Percentiles rank a stretch among this genome's conserved stretches.
Evolutionary conservation across 371 early-diverging fungal genomes (phyloP).

Genomic region (Mucor saturninus): DNA sequence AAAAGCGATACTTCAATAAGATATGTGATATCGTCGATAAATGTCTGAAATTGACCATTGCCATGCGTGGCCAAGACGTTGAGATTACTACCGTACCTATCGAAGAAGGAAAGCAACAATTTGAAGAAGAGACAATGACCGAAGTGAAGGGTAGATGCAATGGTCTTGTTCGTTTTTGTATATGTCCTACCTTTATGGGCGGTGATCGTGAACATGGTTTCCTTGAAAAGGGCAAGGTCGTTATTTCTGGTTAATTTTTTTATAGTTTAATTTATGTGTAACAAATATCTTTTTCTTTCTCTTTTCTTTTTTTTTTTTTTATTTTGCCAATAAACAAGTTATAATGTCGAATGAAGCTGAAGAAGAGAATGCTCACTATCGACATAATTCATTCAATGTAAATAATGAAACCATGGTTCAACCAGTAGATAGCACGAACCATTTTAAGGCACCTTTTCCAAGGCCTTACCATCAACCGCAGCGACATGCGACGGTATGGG

Average conservation of each 20-base stretch:
- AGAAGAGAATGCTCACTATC: conserved; percentile 1
- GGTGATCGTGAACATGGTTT: conserved; percentile 51
- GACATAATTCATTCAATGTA: conserved; percentile 3
- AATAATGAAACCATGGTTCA: conserved; percentile 7
- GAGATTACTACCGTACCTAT: conserved; percentile 54
- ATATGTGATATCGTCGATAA: conserved; percentile 61
- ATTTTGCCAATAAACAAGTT: not conserved
- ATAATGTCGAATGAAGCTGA: not conserved
- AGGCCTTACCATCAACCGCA: conserved; percentile 14
- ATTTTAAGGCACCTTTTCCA: conserved; percentile 16
- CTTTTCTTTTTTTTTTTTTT: not conserved
- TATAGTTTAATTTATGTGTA: conserved; percentile 9
- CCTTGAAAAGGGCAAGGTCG: conserved; percentile 55
- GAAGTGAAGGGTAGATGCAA: conserved; percentile 38
- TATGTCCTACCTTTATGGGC: conserved; percentile 43
- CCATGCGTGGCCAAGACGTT: conserved; percentile 63
- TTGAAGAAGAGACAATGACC: conserved; percentile 53
- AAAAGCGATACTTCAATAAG: conserved; percentile 48
- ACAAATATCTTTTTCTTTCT: not conserved
- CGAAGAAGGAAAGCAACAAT: conserved; percentile 47
- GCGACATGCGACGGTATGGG: conserved; percentile 19
- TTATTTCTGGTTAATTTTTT: conserved; percentile 30
- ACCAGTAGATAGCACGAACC: not conserved
- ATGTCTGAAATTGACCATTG: conserved; percentile 55
- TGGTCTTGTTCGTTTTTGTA: conserved; percentile 38